Conservation (phyloP, 768 basidiomycete species). For the Naganishia antarctica region DNA sequence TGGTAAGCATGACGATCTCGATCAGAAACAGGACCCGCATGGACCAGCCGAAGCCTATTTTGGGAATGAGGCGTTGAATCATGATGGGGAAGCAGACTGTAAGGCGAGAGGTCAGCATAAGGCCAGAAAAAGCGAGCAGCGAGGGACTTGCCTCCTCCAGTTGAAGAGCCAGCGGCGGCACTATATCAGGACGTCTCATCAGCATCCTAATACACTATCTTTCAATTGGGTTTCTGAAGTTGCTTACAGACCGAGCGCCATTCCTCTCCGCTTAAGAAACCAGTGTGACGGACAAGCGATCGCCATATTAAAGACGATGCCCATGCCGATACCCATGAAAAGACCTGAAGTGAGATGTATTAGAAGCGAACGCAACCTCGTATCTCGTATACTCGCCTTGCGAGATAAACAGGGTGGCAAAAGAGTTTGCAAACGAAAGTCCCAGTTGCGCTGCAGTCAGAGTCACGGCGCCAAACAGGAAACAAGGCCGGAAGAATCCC, state of each 20-base stretch:
- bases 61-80: slow-evolving; percentile 21
- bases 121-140: too few relatives aligned
- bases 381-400: slow-evolving; percentile 30
- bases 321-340: slow-evolving; percentile 53
- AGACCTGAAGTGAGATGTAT: background rate
- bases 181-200: background rate
- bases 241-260: slow-evolving; percentile 50
- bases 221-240: too few relatives aligned
- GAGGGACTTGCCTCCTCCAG: slow-evolving; percentile 15
- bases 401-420: slow-evolving; percentile 37
- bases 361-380: background rate
- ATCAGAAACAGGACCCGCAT: slow-evolving; percentile 18
- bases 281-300: slow-evolving; percentile 55
- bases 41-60: slow-evolving; percentile 22
- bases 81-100: slow-evolving; percentile 19
- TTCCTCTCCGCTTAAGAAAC: slow-evolving; percentile 51
- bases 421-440: slow-evolving; percentile 36
- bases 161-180: slow-evolving; percentile 12
- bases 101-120: background rate
- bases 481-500: slow-evolving; percentile 42
- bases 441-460: slow-evolving; percentile 38
- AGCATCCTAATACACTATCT: too few relatives aligned
- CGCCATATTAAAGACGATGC: slow-evolving; percentile 56
- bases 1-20: slow-evolving; percentile 19
- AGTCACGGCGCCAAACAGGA: slow-evolving; percentile 31